Evolutionary conservation across 192 early-diverging fungal genomes (phyloP).

Genomic region (Coemansia pectinata): DNA sequence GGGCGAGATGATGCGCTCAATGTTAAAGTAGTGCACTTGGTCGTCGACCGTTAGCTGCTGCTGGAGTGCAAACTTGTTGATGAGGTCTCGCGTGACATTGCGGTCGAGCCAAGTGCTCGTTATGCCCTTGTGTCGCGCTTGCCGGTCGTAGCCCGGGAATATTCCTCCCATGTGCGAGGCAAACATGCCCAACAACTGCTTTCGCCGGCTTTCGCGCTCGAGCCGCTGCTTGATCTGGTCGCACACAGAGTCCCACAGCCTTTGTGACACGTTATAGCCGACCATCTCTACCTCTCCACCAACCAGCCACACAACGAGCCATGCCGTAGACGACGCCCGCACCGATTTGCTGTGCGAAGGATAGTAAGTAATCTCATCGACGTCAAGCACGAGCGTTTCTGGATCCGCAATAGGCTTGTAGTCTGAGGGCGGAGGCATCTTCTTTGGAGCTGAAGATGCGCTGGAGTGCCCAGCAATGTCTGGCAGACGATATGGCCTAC

Average conservation of each 20-base stretch:
- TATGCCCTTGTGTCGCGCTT: slow-evolving; percentile 44
- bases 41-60: slow-evolving; percentile 44
- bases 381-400: slow-evolving; percentile 24
- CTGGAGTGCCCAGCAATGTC: slow-evolving; percentile 17
- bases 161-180: slow-evolving; percentile 53
- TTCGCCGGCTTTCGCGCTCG: slow-evolving; percentile 54
- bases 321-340: slow-evolving; percentile 28
- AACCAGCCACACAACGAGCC: slow-evolving; percentile 51
- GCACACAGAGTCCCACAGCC: slow-evolving; percentile 41
- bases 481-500: slow-evolving; percentile 13
- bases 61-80: slow-evolving; percentile 54
- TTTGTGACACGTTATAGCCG: slow-evolving; percentile 51
- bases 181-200: slow-evolving; percentile 54
- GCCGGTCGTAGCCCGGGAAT: slow-evolving; percentile 51
- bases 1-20: slow-evolving; percentile 42
- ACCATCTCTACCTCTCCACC: slow-evolving; percentile 59
- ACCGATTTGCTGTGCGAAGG: slow-evolving; percentile 7
- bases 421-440: slow-evolving; percentile 38
- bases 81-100: slow-evolving; percentile 49
- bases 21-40: slow-evolving; percentile 55
- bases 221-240: slow-evolving; percentile 54
- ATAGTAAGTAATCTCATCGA: slow-evolving; percentile 44
- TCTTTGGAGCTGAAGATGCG: slow-evolving; percentile 8
- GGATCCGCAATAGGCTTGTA: slow-evolving; percentile 55
- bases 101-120: slow-evolving; percentile 53